A percentile compares a stretch with the other conserved stretches of the same genome.
Conservation (phyloP, 108 stramenopile species). For the Conticribra weissflogii region DNA sequence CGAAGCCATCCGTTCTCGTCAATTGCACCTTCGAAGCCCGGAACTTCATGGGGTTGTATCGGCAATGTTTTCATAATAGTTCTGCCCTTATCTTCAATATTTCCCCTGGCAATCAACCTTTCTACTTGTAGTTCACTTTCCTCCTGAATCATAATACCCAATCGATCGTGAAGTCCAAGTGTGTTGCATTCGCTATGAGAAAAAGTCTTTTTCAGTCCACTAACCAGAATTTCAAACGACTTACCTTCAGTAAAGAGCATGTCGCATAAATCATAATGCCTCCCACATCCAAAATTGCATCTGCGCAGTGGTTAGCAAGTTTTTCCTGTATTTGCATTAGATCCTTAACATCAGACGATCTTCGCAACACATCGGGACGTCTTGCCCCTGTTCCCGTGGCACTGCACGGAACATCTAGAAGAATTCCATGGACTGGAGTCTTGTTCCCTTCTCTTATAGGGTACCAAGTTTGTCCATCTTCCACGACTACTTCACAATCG, state of each 20-base stretch:
- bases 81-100: conserved; percentile 2
- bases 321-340: conserved; percentile 57
- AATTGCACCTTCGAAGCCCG: conserved; percentile 81
- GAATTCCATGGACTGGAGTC: conserved; percentile 51
- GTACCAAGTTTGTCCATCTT: conserved; percentile 63
- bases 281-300: conserved; percentile 62
- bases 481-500: conserved; percentile 60
- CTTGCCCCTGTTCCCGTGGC: conserved; percentile 81
- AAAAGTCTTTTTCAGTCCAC: no score
- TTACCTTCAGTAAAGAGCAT: conserved; percentile 64
- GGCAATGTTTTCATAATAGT: conserved; percentile 57
- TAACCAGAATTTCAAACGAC: no score
- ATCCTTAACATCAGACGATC: conserved; percentile 44
- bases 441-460: conserved; percentile 22
- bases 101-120: conserved; percentile 53
- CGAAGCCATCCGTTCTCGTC: conserved; percentile 80
- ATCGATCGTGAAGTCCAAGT: neutral
- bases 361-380: conserved; percentile 78
- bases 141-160: conserved; percentile 15
- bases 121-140: conserved; percentile 83
- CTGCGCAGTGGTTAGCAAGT: conserved; percentile 65
- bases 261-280: conserved; percentile 86
- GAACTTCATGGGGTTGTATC: conserved; percentile 67
- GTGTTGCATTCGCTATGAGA: no score
- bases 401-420: conserved; percentile 82